Evolutionary conservation across 2,329 filamentous ascomycete genomes (phyloP).

Genomic region (Cercospora sp.): DNA sequence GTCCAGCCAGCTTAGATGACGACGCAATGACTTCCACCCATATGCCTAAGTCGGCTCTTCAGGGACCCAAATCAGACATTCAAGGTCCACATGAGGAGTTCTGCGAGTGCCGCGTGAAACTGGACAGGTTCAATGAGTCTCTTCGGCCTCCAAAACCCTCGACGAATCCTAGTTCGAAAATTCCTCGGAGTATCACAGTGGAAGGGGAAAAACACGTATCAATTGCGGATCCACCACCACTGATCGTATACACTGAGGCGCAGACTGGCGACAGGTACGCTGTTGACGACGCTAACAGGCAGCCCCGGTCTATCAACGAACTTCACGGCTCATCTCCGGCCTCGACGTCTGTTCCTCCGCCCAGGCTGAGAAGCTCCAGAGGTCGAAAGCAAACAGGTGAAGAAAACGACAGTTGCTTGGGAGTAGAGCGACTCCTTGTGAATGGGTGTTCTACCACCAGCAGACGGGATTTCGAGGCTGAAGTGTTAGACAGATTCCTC

Average conservation of each 20-base stretch:
- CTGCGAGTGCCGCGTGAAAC: not conserved
- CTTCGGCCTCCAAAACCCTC: not conserved
- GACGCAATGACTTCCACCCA: not conserved
- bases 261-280: not conserved
- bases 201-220: not conserved
- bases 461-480: not conserved
- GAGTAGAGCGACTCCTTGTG: not conserved
- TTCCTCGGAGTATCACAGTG: not conserved
- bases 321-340: not conserved
- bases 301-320: not conserved
- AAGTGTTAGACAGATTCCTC: not conserved
- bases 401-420: not conserved
- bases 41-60: not conserved
- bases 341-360: not conserved
- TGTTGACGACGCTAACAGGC: not conserved
- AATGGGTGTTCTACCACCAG: not conserved
- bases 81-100: constrained; percentile 2
- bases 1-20: not conserved
- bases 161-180: not conserved
- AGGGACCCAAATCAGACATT: not conserved
- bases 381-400: not conserved
- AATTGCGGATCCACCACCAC: not conserved
- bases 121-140: not conserved
- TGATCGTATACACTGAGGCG: not conserved
- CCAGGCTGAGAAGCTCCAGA: not conserved